Conservation (phyloP, 139 green algal species). For the Nannochloris sp. region DNA sequence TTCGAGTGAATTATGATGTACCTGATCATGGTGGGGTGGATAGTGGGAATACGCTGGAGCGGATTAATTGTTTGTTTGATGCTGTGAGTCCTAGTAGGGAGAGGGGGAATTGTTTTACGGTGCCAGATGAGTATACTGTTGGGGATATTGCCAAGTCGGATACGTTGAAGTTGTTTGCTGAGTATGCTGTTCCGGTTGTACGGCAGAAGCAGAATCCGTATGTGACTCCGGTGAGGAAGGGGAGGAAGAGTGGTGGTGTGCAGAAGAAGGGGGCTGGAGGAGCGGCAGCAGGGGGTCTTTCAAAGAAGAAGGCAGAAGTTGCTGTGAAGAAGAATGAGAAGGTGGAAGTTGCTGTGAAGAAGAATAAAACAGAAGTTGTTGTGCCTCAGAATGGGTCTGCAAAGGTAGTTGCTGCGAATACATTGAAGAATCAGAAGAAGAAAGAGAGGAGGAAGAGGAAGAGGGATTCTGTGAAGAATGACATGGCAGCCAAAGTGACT, state of each 20-base stretch:
- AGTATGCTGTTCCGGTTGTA: conserved; percentile 7
- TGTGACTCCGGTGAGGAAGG: conserved; percentile 1
- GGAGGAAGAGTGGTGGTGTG: not conserved
- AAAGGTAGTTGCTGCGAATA: not conserved
- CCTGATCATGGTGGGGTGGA: not conserved
- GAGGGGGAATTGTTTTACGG: conserved; percentile 6
- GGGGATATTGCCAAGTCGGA: not conserved
- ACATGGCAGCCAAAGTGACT: not conserved
- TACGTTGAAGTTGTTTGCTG: conserved; percentile 1
- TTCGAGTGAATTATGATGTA: not conserved
- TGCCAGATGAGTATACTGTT: conserved; percentile 2
- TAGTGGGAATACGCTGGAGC: not conserved
- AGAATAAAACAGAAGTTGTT: not conserved
- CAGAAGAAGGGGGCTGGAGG: not conserved
- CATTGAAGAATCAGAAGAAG: conserved; percentile 8
- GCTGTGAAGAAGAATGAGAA: not conserved
- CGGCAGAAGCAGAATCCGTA: not conserved
- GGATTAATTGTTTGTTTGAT: conserved; percentile 4
- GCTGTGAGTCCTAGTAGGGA: not conserved
- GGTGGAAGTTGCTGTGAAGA: not conserved
- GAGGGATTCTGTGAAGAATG: not conserved
- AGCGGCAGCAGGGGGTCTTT: not conserved
- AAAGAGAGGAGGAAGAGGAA: conserved; percentile 1
- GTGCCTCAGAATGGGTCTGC: not conserved
- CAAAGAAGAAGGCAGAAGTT: not conserved